Percentiles rank a stretch among this genome's conserved stretches.
Evolutionary conservation across 441 rosid species (phyloP).

Genomic region (Populus hybrid): DNA sequence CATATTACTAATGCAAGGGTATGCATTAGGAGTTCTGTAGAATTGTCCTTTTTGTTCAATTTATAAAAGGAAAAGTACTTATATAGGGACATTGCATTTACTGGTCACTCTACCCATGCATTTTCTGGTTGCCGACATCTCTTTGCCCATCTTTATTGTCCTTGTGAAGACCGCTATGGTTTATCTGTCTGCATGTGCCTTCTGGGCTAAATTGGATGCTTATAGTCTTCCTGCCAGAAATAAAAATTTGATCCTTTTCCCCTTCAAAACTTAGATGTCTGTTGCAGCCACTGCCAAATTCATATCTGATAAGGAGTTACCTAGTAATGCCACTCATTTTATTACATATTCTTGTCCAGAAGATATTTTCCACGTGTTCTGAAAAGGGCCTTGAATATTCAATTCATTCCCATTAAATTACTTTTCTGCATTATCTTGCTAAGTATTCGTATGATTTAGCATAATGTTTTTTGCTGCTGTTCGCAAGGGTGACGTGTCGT

Average conservation of each 20-base stretch:
- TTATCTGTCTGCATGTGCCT: neutral
- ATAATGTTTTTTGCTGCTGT: neutral
- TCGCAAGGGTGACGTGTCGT: neutral
- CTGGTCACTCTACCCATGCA: neutral
- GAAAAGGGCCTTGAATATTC: neutral
- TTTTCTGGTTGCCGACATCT: neutral
- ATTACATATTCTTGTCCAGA: neutral
- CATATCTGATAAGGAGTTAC: neutral
- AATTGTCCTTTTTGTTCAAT: neutral
- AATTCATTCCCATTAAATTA: neutral
- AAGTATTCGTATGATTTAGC: neutral
- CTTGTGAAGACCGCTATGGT: neutral
- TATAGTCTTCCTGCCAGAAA: neutral
- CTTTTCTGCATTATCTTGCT: neutral
- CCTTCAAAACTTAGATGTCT: neutral
- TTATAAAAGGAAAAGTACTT: neutral
- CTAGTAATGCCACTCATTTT: neutral
- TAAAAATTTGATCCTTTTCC: neutral
- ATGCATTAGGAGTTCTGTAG: neutral
- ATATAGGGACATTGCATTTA: neutral
- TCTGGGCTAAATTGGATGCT: neutral
- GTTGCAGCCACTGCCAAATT: neutral
- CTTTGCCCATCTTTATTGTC: neutral
- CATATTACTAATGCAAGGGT: neutral
- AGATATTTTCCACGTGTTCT: neutral